phyloP scores from a whole-genome alignment of 2,329 filamentous ascomycete species.

The Trichoderma breve region DNA sequence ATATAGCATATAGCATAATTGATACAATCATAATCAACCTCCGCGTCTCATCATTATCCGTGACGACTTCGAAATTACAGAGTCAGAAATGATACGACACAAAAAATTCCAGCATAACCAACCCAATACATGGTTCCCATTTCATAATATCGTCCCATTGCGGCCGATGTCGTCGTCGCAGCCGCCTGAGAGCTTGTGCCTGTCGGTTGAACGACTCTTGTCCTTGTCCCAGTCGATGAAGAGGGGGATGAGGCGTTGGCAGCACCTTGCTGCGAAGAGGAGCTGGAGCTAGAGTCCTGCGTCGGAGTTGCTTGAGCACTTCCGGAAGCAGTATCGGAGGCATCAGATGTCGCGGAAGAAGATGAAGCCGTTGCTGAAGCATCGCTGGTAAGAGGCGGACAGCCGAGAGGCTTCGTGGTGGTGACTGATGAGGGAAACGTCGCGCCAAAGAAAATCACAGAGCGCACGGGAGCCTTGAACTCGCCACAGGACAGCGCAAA shows the following conservation, averaged over 20 bases:
- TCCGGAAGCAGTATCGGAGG: not conserved
- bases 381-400: not conserved
- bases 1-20: not conserved
- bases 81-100: not conserved
- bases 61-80: not conserved
- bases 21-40: not conserved
- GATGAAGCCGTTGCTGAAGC: not conserved
- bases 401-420: not conserved
- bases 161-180: slow-evolving; percentile 6
- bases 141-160: not conserved
- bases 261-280: not conserved
- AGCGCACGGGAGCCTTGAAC: not conserved
- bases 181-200: not conserved
- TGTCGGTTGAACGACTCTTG: not conserved
- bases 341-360: not conserved
- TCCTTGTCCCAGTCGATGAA: not conserved
- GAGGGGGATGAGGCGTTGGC: not conserved
- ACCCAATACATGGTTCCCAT: not conserved
- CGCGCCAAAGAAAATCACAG: not conserved
- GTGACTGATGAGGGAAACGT: not conserved
- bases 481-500: slow-evolving; percentile 14
- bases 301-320: not conserved
- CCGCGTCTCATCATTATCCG: not conserved
- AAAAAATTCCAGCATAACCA: not conserved
- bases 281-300: not conserved